These are phyloP conservation scores for Bimuria novae-zelandiae DNA, from an alignment of 2,329 filamentous ascomycete species.

Conservation along the genomic window DNA sequence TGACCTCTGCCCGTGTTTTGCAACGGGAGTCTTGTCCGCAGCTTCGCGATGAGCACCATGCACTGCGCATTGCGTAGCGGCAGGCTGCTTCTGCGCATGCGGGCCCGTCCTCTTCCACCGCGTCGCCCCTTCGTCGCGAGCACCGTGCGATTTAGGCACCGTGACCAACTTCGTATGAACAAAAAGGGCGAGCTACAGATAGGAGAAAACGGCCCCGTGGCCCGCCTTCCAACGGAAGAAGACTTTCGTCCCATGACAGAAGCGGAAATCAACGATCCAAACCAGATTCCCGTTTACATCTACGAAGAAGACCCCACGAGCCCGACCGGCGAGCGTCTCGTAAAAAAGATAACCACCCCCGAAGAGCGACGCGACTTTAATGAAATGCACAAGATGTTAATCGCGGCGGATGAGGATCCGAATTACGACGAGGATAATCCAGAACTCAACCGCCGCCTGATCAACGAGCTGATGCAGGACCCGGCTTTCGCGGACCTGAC, in stretches of 20 bases:
- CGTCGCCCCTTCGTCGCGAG: constrained; percentile 25
- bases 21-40: too few species aligned
- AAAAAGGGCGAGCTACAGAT: constrained; percentile 23
- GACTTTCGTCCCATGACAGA: constrained; percentile 18
- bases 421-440: constrained; percentile 31
- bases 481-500: constrained; percentile 37
- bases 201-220: too few species aligned
- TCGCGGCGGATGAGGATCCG: constrained; percentile 29
- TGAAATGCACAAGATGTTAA: constrained; percentile 30
- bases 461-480: constrained; percentile 35
- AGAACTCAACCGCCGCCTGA: constrained; percentile 28
- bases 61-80: background rate
- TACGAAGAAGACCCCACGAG: constrained; percentile 38
- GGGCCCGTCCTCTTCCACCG: constrained; percentile 24
- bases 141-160: constrained; percentile 22
- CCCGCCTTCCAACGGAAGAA: too few species aligned
- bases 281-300: constrained; percentile 28
- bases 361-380: constrained; percentile 29
- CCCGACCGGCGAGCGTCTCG: constrained; percentile 26
- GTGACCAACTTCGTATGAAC: constrained; percentile 19
- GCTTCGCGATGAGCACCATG: background rate
- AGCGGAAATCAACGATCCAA: constrained; percentile 25
- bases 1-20: background rate
- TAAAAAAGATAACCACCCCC: constrained; percentile 27
- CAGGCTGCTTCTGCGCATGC: constrained; percentile 26